These are phyloP conservation scores for Venturia effusa DNA, from an alignment of 2,329 filamentous ascomycete species.

Conservation along the genomic window DNA sequence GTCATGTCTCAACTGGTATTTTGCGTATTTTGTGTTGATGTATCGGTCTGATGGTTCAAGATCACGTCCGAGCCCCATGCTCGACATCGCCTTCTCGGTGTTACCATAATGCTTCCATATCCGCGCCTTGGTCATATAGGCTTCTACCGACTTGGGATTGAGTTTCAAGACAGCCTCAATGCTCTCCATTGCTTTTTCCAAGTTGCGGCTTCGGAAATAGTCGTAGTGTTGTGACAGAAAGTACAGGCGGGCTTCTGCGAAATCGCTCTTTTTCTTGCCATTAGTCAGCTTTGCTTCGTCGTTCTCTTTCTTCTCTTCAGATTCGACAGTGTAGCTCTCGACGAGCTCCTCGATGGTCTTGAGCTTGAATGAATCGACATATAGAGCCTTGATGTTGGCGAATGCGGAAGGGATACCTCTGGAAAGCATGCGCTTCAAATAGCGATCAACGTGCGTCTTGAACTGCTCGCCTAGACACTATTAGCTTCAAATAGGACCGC, in stretches of 20 bases:
- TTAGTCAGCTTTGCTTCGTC: constrained; percentile 38
- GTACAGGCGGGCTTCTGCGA: constrained; percentile 72
- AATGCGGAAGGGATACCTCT: constrained; percentile 95
- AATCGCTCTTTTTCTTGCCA: constrained; percentile 42
- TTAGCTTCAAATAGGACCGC: background rate
- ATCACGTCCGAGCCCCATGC: constrained; percentile 77
- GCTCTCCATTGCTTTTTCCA: constrained; percentile 69
- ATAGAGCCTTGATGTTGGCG: constrained; percentile 90
- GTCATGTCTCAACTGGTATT: constrained; percentile 90
- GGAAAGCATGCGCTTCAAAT: constrained; percentile 74
- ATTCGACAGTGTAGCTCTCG: constrained; percentile 60
- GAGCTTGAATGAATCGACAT: constrained; percentile 67
- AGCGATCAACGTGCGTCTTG: constrained; percentile 62
- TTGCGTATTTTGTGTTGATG: constrained; percentile 96
- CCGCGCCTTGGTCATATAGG: constrained; percentile 88
- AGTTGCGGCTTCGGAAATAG: constrained; percentile 75
- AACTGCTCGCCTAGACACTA: constrained; percentile 59
- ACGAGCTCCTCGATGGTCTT: constrained; percentile 65
- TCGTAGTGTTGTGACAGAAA: constrained; percentile 97
- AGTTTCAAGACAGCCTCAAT: constrained; percentile 75
- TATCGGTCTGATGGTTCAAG: constrained; percentile 88
- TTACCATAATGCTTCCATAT: constrained; percentile 89
- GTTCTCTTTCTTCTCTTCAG: constrained; percentile 33
- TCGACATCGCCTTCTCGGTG: constrained; percentile 64
- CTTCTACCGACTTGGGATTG: constrained; percentile 74